phyloP scores from a whole-genome alignment of 2,329 filamentous ascomycete genomes.

The Akanthomyces uredinophilus region DNA sequence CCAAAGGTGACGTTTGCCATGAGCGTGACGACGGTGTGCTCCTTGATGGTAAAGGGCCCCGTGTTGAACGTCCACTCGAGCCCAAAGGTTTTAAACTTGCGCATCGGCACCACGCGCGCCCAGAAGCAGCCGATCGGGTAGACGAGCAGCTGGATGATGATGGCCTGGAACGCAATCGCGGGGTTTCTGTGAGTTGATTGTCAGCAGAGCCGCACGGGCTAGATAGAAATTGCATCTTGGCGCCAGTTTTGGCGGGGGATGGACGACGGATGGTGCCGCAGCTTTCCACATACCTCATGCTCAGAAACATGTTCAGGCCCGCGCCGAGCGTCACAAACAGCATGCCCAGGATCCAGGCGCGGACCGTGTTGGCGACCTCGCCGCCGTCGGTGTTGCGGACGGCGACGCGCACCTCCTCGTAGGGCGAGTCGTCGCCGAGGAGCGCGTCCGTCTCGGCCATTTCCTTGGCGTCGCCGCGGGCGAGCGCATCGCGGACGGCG shows the following conservation, averaged over 20 bases:
- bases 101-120: slow-evolving; percentile 37
- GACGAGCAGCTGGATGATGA: slow-evolving; percentile 36
- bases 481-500: slow-evolving; percentile 26
- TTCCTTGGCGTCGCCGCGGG: slow-evolving; percentile 27
- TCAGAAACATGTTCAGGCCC: slow-evolving; percentile 43
- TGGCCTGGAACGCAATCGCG: slow-evolving; percentile 32
- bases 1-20: slow-evolving; percentile 50
- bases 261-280: no score
- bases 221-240: no score
- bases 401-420: slow-evolving; percentile 25
- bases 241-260: no score
- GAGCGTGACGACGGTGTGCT: slow-evolving; percentile 49
- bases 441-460: slow-evolving; percentile 27
- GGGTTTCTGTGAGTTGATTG: slow-evolving; percentile 24
- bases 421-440: slow-evolving; percentile 34
- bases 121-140: slow-evolving; percentile 40
- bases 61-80: slow-evolving; percentile 41
- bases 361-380: slow-evolving; percentile 31
- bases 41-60: slow-evolving; percentile 47
- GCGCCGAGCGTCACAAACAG: slow-evolving; percentile 41
- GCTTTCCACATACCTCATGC: slow-evolving; percentile 28
- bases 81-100: slow-evolving; percentile 37
- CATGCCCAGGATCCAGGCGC: slow-evolving; percentile 41
- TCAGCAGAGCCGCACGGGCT: background rate
- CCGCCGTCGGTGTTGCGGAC: slow-evolving; percentile 40